phyloP scores from a whole-genome alignment of 305 asterid species.

The Fraxinus sp. region DNA sequence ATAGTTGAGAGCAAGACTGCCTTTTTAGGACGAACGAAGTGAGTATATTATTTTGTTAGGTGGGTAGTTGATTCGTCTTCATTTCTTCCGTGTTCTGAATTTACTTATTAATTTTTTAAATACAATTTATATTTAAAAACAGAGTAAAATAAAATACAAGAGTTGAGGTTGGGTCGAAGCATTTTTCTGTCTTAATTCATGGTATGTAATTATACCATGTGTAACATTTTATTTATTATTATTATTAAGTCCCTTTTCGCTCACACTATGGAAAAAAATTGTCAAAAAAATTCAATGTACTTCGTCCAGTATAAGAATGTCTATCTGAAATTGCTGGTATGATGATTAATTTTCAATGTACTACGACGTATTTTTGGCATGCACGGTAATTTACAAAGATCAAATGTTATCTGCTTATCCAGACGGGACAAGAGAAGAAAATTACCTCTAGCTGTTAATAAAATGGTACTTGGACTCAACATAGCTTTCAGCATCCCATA shows the following conservation, averaged over 20 bases:
- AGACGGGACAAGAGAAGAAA: neutral
- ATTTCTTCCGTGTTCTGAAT: neutral
- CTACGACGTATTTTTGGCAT: neutral
- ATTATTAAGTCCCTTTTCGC: neutral
- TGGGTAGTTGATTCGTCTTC: neutral
- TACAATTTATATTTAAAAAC: neutral
- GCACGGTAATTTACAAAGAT: neutral
- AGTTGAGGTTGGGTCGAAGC: neutral
- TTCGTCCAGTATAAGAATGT: neutral
- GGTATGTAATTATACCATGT: neutral
- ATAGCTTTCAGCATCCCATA: slow-evolving; percentile 83
- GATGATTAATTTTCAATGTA: neutral
- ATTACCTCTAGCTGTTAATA: slow-evolving; percentile 47
- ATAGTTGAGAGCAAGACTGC: neutral
- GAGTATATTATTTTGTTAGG: neutral
- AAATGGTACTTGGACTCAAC: slow-evolving; percentile 73
- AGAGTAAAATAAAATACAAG: neutral
- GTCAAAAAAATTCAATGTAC: neutral
- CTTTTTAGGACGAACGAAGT: neutral
- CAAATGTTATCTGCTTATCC: neutral
- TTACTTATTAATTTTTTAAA: neutral
- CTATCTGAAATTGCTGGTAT: neutral
- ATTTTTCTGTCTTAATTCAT: neutral
- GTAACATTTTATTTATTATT: neutral
- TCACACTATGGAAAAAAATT: neutral